Percentiles rank a stretch among this genome's conserved stretches.
Evolutionary conservation across 2,329 filamentous ascomycete genomes (phyloP).

Genomic region (Fusarium dlaminii): DNA sequence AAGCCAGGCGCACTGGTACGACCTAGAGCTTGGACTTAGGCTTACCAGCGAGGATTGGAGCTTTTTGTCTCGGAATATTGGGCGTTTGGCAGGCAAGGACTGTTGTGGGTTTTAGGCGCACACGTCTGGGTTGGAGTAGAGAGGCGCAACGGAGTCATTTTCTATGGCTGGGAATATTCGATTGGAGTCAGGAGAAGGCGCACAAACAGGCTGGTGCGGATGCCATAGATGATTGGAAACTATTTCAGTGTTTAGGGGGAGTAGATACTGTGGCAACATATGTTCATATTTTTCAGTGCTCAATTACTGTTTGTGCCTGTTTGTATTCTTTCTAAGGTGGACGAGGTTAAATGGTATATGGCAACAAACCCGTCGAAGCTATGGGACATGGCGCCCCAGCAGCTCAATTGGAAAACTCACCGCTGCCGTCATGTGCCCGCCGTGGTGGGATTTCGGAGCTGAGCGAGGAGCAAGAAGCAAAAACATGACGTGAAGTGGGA

Average conservation of each 20-base stretch:
- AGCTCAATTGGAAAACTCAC: slow-evolving; percentile 9
- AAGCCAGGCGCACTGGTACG: slow-evolving; percentile 42
- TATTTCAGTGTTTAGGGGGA: not conserved
- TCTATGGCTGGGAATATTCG: slow-evolving; percentile 11
- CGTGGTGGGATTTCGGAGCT: not conserved
- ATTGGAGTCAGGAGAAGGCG: not conserved
- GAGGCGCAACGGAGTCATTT: slow-evolving; percentile 32
- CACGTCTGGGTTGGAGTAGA: slow-evolving; percentile 27
- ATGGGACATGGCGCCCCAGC: not conserved
- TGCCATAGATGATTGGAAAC: slow-evolving; percentile 16
- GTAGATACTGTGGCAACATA: not conserved
- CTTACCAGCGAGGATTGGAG: not conserved
- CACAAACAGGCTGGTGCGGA: slow-evolving; percentile 18
- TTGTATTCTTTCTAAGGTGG: not conserved
- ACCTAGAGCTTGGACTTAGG: slow-evolving; percentile 38
- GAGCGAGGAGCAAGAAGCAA: slow-evolving; percentile 3
- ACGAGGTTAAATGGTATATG: not conserved
- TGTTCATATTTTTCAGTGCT: not conserved
- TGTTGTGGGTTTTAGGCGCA: slow-evolving; percentile 2
- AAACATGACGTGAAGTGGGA: slow-evolving; percentile 15
- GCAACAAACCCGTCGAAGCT: not conserved
- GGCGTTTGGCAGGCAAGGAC: slow-evolving; percentile 4
- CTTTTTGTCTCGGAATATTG: not conserved
- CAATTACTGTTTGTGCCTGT: not conserved
- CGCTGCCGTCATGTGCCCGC: slow-evolving; percentile 16